Base-by-base conservation (phyloP, 352 stramenopile genomes). In the Pythium scleroteichum region DNA sequence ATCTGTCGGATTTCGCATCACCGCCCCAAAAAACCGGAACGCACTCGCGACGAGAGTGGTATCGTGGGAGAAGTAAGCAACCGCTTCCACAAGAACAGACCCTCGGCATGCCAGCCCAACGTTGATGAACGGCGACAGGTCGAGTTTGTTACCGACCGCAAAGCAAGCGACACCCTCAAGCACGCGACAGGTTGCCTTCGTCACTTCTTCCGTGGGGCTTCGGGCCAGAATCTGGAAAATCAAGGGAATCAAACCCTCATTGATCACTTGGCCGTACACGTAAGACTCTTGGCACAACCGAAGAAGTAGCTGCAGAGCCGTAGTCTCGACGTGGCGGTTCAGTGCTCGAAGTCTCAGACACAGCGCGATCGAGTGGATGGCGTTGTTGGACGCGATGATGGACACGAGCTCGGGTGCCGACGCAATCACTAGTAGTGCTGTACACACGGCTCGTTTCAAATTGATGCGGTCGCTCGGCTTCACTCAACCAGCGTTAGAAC, bases 131-230 rank as follows among this genome's bases (percentile, higher is more conserved):
- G 73, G 57, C 9, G 70, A 70, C 5, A 92, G 23, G 49, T 90
- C 83, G 22, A 90, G 54, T 22, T 78, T 82, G 40, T 79, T 85
- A 10, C 76, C 49, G 9, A 63, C 47, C 3, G 82, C 79, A 68
- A 89, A 89, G 16, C 77, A 71, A 1, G 84, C 85, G 13, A 96
- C 46, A 3, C 77, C 69, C 24, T 91, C 88, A 5, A 97, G 64
- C 4, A 97, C 82, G 8, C 78, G 63, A 24, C 86, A 92, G 1
- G 80, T 66, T 0, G 71, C 64, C 0, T 61, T 57, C 13, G 75
- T 63, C 1, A 87, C 76, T 20, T 95, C 83, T 17, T 78, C 42
- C 0, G 72, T 80, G 10, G 61, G 64, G 24, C 90, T 80, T 23
- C 80, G 78, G 20, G 92, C 76, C 20, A 96, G 50, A 3, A 76